These are phyloP conservation scores for Hanseniaspora taiwanica DNA, from an alignment of 805 yeast genomes.

Conservation along the genomic window DNA sequence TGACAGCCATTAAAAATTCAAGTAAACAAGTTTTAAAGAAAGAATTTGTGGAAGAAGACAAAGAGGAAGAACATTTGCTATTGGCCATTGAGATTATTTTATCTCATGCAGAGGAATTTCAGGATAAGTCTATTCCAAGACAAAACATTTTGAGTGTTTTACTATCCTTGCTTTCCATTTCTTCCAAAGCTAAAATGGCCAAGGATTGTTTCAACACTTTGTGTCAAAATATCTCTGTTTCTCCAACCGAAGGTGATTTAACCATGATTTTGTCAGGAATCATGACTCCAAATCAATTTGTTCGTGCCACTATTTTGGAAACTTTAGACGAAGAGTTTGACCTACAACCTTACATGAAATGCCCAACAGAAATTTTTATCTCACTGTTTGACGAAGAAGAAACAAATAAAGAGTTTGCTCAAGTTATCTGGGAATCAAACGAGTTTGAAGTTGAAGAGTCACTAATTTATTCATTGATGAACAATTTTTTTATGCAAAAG, in stretches of 20 bases:
- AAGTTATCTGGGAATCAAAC: slow-evolving; percentile 78
- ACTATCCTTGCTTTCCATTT: slow-evolving; percentile 52
- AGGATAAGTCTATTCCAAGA: slow-evolving; percentile 57
- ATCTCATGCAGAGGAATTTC: slow-evolving; percentile 55
- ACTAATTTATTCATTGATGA: slow-evolving; percentile 33
- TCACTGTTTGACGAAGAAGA: slow-evolving; percentile 62
- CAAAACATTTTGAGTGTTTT: slow-evolving; percentile 46
- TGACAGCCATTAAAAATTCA: slow-evolving; percentile 38
- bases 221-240: slow-evolving; percentile 61
- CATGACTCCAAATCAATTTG: slow-evolving; percentile 53
- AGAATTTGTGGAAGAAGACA: slow-evolving; percentile 69
- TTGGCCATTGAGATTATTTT: slow-evolving; percentile 65
- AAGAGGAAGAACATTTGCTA: slow-evolving; percentile 77
- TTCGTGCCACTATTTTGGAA: slow-evolving; percentile 69
- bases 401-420: slow-evolving; percentile 49
- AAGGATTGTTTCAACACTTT: slow-evolving; percentile 73
- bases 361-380: slow-evolving; percentile 64
- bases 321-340: slow-evolving; percentile 73
- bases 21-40: slow-evolving; percentile 37
- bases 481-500: slow-evolving; percentile 34
- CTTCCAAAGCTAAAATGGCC: slow-evolving; percentile 67
- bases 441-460: slow-evolving; percentile 25
- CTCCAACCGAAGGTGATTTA: slow-evolving; percentile 44
- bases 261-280: slow-evolving; percentile 40
- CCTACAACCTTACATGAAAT: slow-evolving; percentile 27